Base-by-base conservation (phyloP, 331 rosid species). In the Acacia pycnantha region DNA sequence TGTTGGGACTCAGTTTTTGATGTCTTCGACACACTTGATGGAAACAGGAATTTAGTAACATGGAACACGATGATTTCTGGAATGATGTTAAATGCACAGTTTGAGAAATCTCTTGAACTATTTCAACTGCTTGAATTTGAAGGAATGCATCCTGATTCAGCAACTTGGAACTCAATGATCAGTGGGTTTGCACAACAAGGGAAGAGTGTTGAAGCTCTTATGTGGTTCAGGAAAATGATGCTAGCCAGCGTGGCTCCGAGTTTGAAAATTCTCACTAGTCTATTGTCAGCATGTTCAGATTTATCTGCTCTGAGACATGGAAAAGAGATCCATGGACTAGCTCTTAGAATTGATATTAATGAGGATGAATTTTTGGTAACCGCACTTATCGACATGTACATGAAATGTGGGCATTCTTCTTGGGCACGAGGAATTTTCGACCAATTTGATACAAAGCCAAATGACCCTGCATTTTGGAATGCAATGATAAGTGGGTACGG, bases 381-480 rank as follows among this genome's bases (percentile, higher is more conserved):
- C 72, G 85, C 90, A 44, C 84, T 92, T 19, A 79, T 92, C 29
- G 93, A 92, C 72, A 77, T 86, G 88, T 90, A 91, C 81, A 88
- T 88, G 97, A 90, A 94, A 85, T 87, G 93, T 66, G 94, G 96
- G 40, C 85, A 76, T 79, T 72, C 84, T 88, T 82, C 83, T 48
- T 84, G 64, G 77, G 98, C 92, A 70, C 79, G 87, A 41, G 64
- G 53, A 61, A 70, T 87, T 82, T 92, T 90, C 59, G 56, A 91
- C 73, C 88, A 82, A 70, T 86, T 90, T 82, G 88, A 78, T 54
- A 19, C 65, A 66, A 92, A 90, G 77, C 92, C 91, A 12, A 79
- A 83, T 33, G 91, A 94, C 77, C 88, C 93, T 0, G 92, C 94
- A 72, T 85, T 94, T 82, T 92, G 97, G 98, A 92, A 94, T 48